Evolutionary conservation across 2,329 filamentous ascomycete genomes (phyloP).

Genomic region (Aspergillus jensenii): DNA sequence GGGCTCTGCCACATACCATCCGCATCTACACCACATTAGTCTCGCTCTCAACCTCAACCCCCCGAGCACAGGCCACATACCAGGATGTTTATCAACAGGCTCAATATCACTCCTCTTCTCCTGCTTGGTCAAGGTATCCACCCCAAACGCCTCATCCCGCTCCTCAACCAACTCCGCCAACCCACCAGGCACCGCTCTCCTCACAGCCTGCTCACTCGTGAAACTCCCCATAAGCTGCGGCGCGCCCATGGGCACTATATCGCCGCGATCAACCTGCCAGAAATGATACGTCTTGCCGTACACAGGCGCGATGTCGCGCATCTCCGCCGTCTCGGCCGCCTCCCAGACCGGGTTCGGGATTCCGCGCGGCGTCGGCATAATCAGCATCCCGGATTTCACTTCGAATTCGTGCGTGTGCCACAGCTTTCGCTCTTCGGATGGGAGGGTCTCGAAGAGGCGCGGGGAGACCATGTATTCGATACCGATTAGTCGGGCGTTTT

Average conservation of each 20-base stretch:
- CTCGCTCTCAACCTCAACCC: neutral
- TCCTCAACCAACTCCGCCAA: slow-evolving; percentile 45
- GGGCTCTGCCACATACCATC: slow-evolving; percentile 29
- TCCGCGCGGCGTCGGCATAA: slow-evolving; percentile 38
- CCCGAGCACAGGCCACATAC: slow-evolving; percentile 23
- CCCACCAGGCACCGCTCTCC: slow-evolving; percentile 24
- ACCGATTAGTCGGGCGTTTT: slow-evolving; percentile 72
- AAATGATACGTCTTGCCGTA: slow-evolving; percentile 86
- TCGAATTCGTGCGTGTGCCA: slow-evolving; percentile 72
- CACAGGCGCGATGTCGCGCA: slow-evolving; percentile 70
- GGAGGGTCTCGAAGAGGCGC: slow-evolving; percentile 65
- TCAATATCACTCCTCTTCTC: slow-evolving; percentile 54
- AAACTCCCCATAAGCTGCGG: slow-evolving; percentile 67
- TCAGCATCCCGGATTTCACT: slow-evolving; percentile 45
- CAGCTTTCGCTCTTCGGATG: slow-evolving; percentile 65
- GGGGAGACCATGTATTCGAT: slow-evolving; percentile 85
- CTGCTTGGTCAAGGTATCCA: slow-evolving; percentile 53
- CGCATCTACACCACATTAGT: slow-evolving; percentile 28
- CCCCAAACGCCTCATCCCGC: slow-evolving; percentile 55
- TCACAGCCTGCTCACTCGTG: slow-evolving; percentile 27
- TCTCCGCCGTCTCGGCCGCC: slow-evolving; percentile 72
- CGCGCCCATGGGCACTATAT: slow-evolving; percentile 60
- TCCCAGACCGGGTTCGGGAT: slow-evolving; percentile 67
- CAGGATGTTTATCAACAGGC: slow-evolving; percentile 30
- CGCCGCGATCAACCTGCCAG: slow-evolving; percentile 79